Evolutionary conservation across 116 monocot genomes (phyloP).

Genomic region (Posidonia oceanica): DNA sequence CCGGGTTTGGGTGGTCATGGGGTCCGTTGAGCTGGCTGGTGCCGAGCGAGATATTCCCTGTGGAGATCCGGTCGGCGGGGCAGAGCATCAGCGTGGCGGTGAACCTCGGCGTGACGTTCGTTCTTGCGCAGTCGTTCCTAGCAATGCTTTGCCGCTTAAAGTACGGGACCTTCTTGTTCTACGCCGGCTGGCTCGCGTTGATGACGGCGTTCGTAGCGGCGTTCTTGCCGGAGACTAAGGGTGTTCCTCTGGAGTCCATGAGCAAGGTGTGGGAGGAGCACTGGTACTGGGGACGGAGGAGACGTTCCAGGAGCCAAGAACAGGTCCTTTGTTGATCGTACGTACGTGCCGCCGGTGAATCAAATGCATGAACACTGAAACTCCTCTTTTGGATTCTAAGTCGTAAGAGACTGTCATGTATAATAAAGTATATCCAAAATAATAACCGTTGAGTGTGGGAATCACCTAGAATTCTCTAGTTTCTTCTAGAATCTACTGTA

Average conservation of each 20-base stretch:
- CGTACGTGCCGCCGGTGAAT: no score
- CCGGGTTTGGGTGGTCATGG: constrained; percentile 45
- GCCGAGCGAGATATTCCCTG: constrained; percentile 44
- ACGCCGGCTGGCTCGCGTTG: constrained; percentile 21
- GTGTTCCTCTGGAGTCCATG: constrained; percentile 76
- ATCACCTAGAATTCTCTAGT: no score
- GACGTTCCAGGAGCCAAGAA: no score
- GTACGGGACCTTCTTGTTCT: constrained; percentile 34
- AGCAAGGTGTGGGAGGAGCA: constrained; percentile 41
- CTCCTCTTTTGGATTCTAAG: no score
- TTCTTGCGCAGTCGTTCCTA: constrained; percentile 34
- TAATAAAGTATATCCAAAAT: no score
- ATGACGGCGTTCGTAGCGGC: constrained; percentile 24
- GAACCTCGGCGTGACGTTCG: constrained; percentile 17
- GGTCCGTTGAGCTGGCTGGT: constrained; percentile 49
- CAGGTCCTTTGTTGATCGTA: no score
- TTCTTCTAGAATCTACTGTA: no score
- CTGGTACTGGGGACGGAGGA: constrained; percentile 38
- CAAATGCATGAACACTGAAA: no score
- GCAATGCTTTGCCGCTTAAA: constrained; percentile 46
- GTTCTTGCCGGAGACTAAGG: constrained; percentile 26
- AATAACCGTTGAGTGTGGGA: no score
- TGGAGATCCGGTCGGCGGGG: constrained; percentile 41
- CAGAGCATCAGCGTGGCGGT: constrained; percentile 28
- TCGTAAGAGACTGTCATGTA: no score